A percentile compares a stretch with the other conserved stretches of the same genome.
Evolutionary conservation across 2,329 filamentous ascomycete genomes (phyloP).

Genomic region (Nothophaeocryptopus gaeumannii): DNA sequence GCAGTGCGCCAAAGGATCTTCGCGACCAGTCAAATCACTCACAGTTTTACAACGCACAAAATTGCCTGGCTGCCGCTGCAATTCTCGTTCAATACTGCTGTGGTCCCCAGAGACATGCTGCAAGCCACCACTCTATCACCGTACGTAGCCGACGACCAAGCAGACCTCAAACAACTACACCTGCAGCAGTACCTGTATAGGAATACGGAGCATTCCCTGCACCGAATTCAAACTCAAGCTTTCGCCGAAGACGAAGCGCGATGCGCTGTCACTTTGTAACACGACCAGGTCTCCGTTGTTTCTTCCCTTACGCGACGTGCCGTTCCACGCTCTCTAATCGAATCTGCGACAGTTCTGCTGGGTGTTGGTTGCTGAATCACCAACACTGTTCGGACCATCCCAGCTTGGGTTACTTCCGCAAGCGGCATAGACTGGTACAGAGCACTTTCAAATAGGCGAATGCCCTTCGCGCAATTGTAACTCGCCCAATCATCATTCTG

Average conservation of each 20-base stretch:
- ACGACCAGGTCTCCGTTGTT: constrained; percentile 1
- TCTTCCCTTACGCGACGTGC: too few relatives aligned
- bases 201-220: constrained; percentile 3
- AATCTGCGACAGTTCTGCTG: too few relatives aligned
- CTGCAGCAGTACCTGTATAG: constrained; percentile 3
- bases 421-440: too few relatives aligned
- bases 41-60: constrained; percentile 1
- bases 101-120: constrained; percentile 9
- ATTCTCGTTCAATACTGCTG: constrained; percentile 15
- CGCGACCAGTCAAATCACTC: constrained; percentile 3
- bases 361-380: too few relatives aligned
- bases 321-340: too few relatives aligned
- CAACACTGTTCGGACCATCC: too few relatives aligned
- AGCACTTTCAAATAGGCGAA: too few relatives aligned
- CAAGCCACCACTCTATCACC: constrained; percentile 6
- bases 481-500: too few relatives aligned
- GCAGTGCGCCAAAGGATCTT: background rate
- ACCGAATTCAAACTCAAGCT: constrained; percentile 6
- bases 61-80: constrained; percentile 11
- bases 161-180: constrained; percentile 1
- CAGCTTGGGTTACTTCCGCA: too few relatives aligned
- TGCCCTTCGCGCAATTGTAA: too few relatives aligned
- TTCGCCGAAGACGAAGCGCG: constrained; percentile 3
- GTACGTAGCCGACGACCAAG: background rate
- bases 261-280: constrained; percentile 5